Evolutionary conservation across 139 green algal species (phyloP), one percentile per base, ranked within the genome.

Genomic region (Desmodesmus armatus): DNA sequence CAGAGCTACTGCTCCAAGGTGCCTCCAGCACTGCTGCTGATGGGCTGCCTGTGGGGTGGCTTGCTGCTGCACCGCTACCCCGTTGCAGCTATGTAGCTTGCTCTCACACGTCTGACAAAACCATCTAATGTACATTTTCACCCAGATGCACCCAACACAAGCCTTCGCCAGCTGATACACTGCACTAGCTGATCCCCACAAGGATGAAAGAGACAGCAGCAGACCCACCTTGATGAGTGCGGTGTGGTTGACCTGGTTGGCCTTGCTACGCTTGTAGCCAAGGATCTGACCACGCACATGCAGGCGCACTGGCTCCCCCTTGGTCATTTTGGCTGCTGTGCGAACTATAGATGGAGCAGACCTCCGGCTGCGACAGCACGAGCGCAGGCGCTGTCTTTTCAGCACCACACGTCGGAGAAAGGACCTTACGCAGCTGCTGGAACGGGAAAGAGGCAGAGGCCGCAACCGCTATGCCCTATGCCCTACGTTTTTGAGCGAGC

Each of bases 181-280:
- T n/a, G n/a, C n/a, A n/a, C n/a, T n/a, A n/a, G n/a, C n/a, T n/a
- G n/a, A n/a, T n/a, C n/a, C n/a, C n/a, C n/a, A n/a, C n/a, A n/a
- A n/a, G n/a, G n/a, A n/a, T n/a, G n/a, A n/a, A n/a, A n/a, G n/a
- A n/a, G n/a, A n/a, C n/a, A n/a, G n/a, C n/a, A n/a, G n/a, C n/a
- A n/a, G n/a, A n/a, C n/a, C n/a, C 55, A 99, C 92, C 91, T 98
- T 95, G 70, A 99, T 89, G 58, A 99, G 91, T 1, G 94, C 91
- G 15, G 95, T 98, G 94, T 98, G 93, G 88, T 93, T 95, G 83
- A 94, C 78, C 90, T 98, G 96, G 90, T 95, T 97, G 40, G 89
- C 82, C 91, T 96, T 96, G 88, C 58, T 88, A 37, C 93, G 77
- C 84, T 93, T 94, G 91, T 92, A 96, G 74, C 93, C 91, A 77